Evolutionary conservation across 768 basidiomycete genomes (phyloP), one percentile per base, ranked within the genome.

Genomic region (Rubroboletus pulcherrimus): DNA sequence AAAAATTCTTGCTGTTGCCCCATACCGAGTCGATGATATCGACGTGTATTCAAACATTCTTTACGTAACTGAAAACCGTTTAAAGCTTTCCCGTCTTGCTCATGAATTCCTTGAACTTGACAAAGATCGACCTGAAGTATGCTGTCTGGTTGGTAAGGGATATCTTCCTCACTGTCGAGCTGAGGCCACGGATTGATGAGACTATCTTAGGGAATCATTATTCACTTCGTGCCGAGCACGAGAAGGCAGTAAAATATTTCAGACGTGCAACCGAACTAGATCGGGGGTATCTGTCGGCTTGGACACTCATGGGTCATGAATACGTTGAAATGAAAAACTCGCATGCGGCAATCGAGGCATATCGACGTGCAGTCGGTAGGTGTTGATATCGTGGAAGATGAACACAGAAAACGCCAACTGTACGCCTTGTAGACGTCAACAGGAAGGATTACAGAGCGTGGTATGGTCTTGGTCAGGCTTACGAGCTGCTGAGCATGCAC

Each of bases 261-360:
- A 81, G 88, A 59, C 82, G 95, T 56, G 93, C 96, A 8, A 90
- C 94, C n/a, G 88, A 95, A 66, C 82, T 99, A 45, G 95, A 99
- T 71, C 83, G 91, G 53, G 94, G 90, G 2, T 98, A 94, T 73
- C 79, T 98, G 43, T 91, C 94, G 7, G 97, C 97, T 6, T 99
- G 97, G 97, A 98, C 96, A 5, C 75, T 99, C 59, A 94, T 99
- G 93, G 97, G 97, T 1, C 97, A 99, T 66, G 97, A 98, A 73
- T 98, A 91, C 64, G 90, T 99, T 42, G 97, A 99, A 74, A 87
- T 97, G 87, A 98, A 98, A 75, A 98, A 99, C 71, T 93, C 93
- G 5, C 95, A 98, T 77, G 97, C 97, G 2, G 96, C 97, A 15
- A 97, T 98, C 53, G 97, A 98, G 73, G 91, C 94, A 10, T 99